Evolutionary conservation across 768 basidiomycete genomes (phyloP).

Genomic region (Lentinula boryana): DNA sequence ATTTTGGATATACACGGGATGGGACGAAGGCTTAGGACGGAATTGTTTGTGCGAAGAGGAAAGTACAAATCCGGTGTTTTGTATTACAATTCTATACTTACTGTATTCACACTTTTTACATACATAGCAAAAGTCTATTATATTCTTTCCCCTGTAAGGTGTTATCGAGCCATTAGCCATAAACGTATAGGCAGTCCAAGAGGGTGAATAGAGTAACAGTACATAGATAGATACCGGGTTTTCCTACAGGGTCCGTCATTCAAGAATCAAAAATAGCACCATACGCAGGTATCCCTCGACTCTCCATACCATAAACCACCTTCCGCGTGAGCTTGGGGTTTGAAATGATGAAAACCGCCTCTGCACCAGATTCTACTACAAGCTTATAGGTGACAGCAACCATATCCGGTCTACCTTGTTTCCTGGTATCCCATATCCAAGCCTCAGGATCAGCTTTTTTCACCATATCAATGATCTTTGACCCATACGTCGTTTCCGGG

Average conservation of each 20-base stretch:
- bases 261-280: slow-evolving; percentile 14
- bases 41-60: slow-evolving; percentile 6
- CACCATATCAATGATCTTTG: slow-evolving; percentile 31
- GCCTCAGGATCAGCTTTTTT: slow-evolving; percentile 33
- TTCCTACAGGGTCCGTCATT: neutral
- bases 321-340: slow-evolving; percentile 10
- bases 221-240: too few species aligned
- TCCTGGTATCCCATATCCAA: slow-evolving; percentile 20
- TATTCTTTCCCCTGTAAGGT: too few species aligned
- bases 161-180: too few species aligned
- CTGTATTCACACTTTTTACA: neutral
- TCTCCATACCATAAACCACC: slow-evolving; percentile 14
- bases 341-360: slow-evolving; percentile 13
- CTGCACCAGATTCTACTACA: slow-evolving; percentile 6
- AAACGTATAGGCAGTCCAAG: too few species aligned
- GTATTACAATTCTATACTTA: neutral
- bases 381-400: slow-evolving; percentile 10
- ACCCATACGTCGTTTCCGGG: slow-evolving; percentile 34
- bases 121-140: too few species aligned
- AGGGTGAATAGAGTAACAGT: too few species aligned
- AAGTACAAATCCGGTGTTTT: neutral
- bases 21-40: too few species aligned
- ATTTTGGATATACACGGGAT: too few species aligned
- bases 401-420: slow-evolving; percentile 12
- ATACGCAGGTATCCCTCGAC: slow-evolving; percentile 12